Evolutionary conservation across 2,329 filamentous ascomycete genomes (phyloP).

Genomic region (Magnaporthiopsis poae): DNA sequence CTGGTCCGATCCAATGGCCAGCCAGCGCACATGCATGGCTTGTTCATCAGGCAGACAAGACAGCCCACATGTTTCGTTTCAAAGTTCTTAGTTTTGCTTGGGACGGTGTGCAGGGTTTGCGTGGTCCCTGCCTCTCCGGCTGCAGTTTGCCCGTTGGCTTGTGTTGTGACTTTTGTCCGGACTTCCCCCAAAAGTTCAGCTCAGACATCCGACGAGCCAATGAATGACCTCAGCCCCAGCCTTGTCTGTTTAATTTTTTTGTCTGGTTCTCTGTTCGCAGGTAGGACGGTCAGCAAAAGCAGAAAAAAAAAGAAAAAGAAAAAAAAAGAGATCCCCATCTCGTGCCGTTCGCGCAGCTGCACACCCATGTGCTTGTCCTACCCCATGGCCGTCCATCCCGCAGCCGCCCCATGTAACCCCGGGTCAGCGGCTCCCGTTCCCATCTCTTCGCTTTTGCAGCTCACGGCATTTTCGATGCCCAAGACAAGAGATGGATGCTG

Average conservation of each 20-base stretch:
- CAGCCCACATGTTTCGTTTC: too few species aligned
- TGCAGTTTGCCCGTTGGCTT: not conserved
- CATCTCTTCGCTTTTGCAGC: not conserved
- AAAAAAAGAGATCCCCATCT: too few species aligned
- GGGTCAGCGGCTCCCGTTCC: not conserved
- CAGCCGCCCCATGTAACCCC: too few species aligned
- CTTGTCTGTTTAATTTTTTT: not conserved
- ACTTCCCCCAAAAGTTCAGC: slow-evolving; percentile 4
- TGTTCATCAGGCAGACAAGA: too few species aligned
- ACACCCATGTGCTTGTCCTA: not conserved
- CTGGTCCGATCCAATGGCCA: too few species aligned
- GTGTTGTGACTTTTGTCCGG: not conserved
- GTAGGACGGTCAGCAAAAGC: not conserved
- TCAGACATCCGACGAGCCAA: not conserved
- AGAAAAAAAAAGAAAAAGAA: too few species aligned
- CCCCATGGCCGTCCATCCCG: too few species aligned
- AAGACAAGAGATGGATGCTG: not conserved
- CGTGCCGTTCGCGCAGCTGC: too few species aligned
- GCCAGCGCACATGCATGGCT: too few species aligned
- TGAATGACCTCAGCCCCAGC: not conserved
- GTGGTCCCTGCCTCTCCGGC: not conserved
- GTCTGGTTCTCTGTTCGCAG: not conserved
- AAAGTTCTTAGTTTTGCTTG: too few species aligned
- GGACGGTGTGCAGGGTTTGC: not conserved
- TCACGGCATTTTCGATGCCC: not conserved